These are phyloP conservation scores for Komagataella kurtzmanii DNA, from an alignment of 805 yeast genomes.

Conservation along the genomic window DNA sequence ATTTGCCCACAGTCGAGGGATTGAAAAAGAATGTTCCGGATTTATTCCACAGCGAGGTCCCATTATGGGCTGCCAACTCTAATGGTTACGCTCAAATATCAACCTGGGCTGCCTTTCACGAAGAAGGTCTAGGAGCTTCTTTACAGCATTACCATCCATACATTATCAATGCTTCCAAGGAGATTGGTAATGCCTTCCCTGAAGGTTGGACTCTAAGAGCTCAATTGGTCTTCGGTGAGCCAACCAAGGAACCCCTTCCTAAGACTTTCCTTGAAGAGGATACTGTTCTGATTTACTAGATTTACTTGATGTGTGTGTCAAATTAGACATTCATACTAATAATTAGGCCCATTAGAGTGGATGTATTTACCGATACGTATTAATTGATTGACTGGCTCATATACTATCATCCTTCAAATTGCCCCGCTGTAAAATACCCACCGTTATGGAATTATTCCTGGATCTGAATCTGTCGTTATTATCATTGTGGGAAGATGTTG, in stretches of 20 bases:
- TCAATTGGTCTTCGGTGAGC: conserved; percentile 37
- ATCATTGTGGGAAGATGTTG: not conserved
- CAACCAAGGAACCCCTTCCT: conserved; percentile 18
- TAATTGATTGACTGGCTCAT: not conserved
- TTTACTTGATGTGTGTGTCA: not conserved
- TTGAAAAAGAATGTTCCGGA: conserved; percentile 28
- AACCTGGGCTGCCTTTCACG: conserved; percentile 33
- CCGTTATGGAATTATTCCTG: conserved; percentile 7
- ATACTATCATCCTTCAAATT: conserved; percentile 17
- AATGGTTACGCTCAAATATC: conserved; percentile 36
- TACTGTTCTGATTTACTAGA: not conserved
- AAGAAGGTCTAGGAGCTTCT: conserved; percentile 33
- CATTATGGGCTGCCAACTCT: conserved; percentile 32
- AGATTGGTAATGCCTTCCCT: conserved; percentile 24
- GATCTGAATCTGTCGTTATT: not conserved
- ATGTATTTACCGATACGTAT: not conserved
- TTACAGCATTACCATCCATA: conserved; percentile 39
- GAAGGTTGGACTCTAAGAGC: conserved; percentile 29
- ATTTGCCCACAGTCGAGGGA: conserved; percentile 21
- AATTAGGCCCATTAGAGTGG: not conserved
- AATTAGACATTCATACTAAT: too few relatives aligned
- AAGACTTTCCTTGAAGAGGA: conserved; percentile 26
- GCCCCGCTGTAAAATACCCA: conserved; percentile 2
- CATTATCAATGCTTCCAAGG: conserved; percentile 20
- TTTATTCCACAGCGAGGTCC: conserved; percentile 27